Evolutionary conservation across 225 moss, liverwort and hornwort genomes (phyloP).

Genomic region (Polytrichum formosum): DNA sequence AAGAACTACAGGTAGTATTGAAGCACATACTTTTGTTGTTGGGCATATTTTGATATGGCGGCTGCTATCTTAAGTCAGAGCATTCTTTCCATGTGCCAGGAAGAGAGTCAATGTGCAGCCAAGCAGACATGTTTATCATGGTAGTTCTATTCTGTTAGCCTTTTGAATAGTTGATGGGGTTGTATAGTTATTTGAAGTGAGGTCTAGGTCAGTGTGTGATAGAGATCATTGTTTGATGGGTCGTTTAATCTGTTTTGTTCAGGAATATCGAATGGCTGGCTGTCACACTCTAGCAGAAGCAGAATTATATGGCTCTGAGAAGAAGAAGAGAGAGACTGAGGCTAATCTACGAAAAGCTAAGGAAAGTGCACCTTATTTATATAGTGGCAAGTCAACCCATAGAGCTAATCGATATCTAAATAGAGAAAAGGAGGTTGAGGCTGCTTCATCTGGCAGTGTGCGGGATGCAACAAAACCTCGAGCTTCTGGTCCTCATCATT

Average conservation of each 20-base stretch:
- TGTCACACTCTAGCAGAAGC: slow-evolving; percentile 76
- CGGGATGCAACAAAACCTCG: slow-evolving; percentile 65
- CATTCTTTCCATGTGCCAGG: no score
- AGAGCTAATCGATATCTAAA: slow-evolving; percentile 84
- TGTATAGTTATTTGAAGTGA: no score
- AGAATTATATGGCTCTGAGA: slow-evolving; percentile 68
- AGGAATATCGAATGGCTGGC: slow-evolving; percentile 92
- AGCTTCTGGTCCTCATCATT: slow-evolving; percentile 47
- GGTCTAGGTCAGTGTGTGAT: no score
- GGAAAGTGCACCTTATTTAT: slow-evolving; percentile 65
- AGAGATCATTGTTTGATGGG: no score
- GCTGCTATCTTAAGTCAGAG: no score
- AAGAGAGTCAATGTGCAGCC: no score
- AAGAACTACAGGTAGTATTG: slow-evolving; percentile 79
- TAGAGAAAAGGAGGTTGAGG: slow-evolving; percentile 83
- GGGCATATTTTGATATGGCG: no score
- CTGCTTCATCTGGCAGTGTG: slow-evolving; percentile 71
- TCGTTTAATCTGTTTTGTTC: slow-evolving; percentile 38
- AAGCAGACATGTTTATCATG: no score
- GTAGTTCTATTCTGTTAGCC: no score
- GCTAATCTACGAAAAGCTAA: slow-evolving; percentile 60
- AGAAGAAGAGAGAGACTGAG: slow-evolving; percentile 72
- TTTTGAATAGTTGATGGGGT: no score
- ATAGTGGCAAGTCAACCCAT: slow-evolving; percentile 78
- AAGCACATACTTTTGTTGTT: no score